phyloP scores from a whole-genome alignment of 2,329 filamentous ascomycete species.

The Exophiala phaeomuriformis region DNA sequence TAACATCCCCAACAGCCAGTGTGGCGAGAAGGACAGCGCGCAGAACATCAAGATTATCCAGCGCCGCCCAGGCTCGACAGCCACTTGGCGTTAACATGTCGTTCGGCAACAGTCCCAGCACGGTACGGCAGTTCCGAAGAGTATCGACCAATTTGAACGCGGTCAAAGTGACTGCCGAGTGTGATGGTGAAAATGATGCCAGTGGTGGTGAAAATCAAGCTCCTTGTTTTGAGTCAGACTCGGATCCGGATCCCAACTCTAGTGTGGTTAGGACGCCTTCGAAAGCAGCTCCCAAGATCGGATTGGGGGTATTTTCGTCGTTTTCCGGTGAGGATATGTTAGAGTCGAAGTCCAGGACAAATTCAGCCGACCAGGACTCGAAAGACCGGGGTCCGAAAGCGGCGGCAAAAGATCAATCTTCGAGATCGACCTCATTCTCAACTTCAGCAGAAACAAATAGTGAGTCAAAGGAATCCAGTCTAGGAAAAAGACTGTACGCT shows the following conservation, averaged over 20 bases:
- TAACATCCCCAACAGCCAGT: too few species aligned
- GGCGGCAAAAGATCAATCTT: background rate
- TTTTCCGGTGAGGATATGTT: background rate
- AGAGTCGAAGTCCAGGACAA: background rate
- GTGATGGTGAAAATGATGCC: slow-evolving; percentile 15
- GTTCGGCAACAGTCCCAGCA: slow-evolving; percentile 88
- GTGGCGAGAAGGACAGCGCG: slow-evolving; percentile 34
- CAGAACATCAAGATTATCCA: slow-evolving; percentile 39
- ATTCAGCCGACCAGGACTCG: slow-evolving; percentile 1
- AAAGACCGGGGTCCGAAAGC: background rate
- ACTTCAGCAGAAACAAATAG: slow-evolving; percentile 13
- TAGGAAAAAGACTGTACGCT: slow-evolving; percentile 73
- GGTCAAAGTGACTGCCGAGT: slow-evolving; percentile 35
- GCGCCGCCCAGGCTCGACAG: slow-evolving; percentile 52
- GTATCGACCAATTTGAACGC: slow-evolving; percentile 56
- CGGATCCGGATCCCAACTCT: slow-evolving; percentile 6
- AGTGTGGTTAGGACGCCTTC: slow-evolving; percentile 21
- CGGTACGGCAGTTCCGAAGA: slow-evolving; percentile 81
- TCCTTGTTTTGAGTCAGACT: background rate
- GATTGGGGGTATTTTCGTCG: background rate
- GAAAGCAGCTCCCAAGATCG: slow-evolving; percentile 15
- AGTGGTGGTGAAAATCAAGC: too few species aligned
- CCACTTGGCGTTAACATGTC: slow-evolving; percentile 84
- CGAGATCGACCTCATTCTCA: slow-evolving; percentile 16
- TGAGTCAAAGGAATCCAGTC: slow-evolving; percentile 66